Evolutionary conservation across 768 basidiomycete genomes (phyloP).

Genomic region (Steccherinum ochraceum): DNA sequence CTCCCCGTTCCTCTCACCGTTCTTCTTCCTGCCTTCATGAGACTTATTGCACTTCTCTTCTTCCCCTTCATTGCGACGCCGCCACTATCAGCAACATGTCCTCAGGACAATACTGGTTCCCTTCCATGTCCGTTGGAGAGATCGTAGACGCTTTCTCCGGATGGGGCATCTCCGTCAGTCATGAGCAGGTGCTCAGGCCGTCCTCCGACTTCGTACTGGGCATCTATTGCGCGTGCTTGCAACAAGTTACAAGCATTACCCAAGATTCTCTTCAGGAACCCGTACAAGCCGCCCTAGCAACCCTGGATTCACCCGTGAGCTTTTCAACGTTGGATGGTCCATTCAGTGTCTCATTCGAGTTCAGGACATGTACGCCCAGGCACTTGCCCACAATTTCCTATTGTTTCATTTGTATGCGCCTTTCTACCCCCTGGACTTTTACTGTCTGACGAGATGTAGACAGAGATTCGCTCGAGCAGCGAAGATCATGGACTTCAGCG

Average conservation of each 20-base stretch:
- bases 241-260: conserved; percentile 61
- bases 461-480: conserved; percentile 69
- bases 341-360: conserved; percentile 1
- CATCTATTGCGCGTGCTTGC: conserved; percentile 66
- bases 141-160: conserved; percentile 58
- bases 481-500: conserved; percentile 68
- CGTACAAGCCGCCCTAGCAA: conserved; percentile 45
- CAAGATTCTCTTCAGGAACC: conserved; percentile 55
- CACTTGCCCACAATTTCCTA: conserved; percentile 57
- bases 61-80: too few relatives aligned
- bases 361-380: conserved; percentile 62
- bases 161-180: conserved; percentile 63
- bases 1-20: too few relatives aligned
- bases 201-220: conserved; percentile 64
- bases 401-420: conserved; percentile 59
- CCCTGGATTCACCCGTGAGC: conserved; percentile 48
- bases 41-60: too few relatives aligned
- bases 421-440: background rate
- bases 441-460: conserved; percentile 34
- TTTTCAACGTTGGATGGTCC: background rate
- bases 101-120: conserved; percentile 47
- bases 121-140: conserved; percentile 57
- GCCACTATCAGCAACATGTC: too few relatives aligned
- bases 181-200: conserved; percentile 63
- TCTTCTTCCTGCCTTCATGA: too few relatives aligned